Base-by-base conservation (phyloP, 2,329 filamentous ascomycete species). In the Drechslerella stenobrocha region DNA sequence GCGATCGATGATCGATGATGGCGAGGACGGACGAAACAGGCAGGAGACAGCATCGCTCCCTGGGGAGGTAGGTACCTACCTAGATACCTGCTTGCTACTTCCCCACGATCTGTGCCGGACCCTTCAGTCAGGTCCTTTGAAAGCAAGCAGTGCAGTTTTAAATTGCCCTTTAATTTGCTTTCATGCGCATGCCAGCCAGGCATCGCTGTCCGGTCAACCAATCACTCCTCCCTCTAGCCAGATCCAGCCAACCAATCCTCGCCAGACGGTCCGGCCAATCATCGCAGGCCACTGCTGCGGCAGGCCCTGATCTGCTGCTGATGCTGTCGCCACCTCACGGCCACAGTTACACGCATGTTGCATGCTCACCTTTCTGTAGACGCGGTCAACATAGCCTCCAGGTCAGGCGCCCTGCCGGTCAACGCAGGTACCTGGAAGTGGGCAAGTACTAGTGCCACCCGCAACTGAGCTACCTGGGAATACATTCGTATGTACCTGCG, bases 171-270 rank as follows among this genome's bases (percentile, higher is more conserved):
- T 34, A 18, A 50, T n/a, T 34, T 34, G 23, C 4, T 28, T 53
- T 13, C n/a, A n/a, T 22, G 13, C 37, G 47, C 44, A 57, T 37
- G 44, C 52, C 52, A 47, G 52, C 42, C 52, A 57, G 42, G 34
- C 37, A 35, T 44, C 28, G 52, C 37, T 20, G 15, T 7, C 37
- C 13, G 22, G 18, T 18, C 37, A 3, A 20, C 7, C 37, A 42
- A 42, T 20, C 37, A n/a, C 4, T 3, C 37, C n/a, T 3, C 13
- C 37, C 37, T 18, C 37, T 20, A 20, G 7, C 37, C 13, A 30
- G 11, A 20, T 3, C 37, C 37, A 9, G 18, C 37, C 37, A 42
- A 20, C 37, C 37, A 42, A 42, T 18, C 37, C 6, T 42, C 37
- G 37, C 37, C 37, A 42, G 37, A 42, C 9, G 37, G 9, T 20